Conservation (phyloP, 306 rosid species). For the Cotoneaster glaucophyllus region DNA sequence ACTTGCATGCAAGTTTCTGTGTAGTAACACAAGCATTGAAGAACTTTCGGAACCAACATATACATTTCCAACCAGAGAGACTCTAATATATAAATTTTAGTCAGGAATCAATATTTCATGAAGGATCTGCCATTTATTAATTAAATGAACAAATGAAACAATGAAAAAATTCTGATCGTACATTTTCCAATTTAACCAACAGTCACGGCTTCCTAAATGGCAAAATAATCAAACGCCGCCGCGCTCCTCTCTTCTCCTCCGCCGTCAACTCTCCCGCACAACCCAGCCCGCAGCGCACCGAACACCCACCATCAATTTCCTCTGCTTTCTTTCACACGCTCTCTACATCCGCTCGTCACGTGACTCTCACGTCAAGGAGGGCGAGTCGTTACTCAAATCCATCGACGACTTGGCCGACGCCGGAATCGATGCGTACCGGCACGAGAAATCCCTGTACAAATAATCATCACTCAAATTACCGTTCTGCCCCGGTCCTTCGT, state of each 20-base stretch:
- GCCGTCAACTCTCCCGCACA: neutral
- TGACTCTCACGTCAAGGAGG: conserved; percentile 27
- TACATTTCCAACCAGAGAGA: too few relatives aligned
- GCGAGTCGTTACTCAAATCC: conserved; percentile 39
- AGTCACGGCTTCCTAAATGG: neutral
- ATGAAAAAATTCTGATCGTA: neutral
- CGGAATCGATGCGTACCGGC: conserved; percentile 50
- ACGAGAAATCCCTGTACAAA: conserved; percentile 36
- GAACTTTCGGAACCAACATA: too few relatives aligned
- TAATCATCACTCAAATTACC: conserved; percentile 13
- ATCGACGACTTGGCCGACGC: conserved; percentile 35
- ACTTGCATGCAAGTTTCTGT: too few relatives aligned
- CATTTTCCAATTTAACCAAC: neutral
- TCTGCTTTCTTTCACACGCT: neutral
- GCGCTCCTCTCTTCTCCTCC: neutral
- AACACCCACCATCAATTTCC: neutral
- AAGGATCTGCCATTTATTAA: neutral
- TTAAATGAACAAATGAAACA: neutral
- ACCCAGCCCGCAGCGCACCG: neutral
- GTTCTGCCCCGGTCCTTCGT: conserved; percentile 34
- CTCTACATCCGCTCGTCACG: neutral
- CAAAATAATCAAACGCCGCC: neutral
- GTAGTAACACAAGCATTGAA: too few relatives aligned
- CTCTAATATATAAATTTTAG: too few relatives aligned
- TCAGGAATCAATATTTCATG: neutral